Evolutionary conservation across 371 early-diverging fungal genomes (phyloP), one percentile per base, ranked within the genome.

Genomic region (Syncephalastrum contaminatum): DNA sequence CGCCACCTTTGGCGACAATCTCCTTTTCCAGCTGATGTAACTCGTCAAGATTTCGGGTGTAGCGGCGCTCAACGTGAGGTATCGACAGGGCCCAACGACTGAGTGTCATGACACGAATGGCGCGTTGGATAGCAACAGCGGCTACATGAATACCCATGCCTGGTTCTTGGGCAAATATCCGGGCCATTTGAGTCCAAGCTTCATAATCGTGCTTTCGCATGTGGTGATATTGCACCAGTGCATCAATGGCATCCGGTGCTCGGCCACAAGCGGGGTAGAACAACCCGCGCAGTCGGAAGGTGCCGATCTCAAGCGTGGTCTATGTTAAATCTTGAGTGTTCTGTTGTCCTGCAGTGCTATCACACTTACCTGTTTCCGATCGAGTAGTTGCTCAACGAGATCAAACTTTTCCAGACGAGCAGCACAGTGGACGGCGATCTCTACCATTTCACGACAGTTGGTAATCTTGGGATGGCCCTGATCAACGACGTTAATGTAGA

Each of bases 361-460:
- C 39, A 30, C 1, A 39, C 60, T 57, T 62, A 72, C 75, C 44
- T 67, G 59, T 48, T 68, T 70, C 7, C 57, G 51, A 42, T 69
- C 63, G n/a, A 72, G 36, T 16, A 72, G 41, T 36, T 70, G 40
- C 18, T 69, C 62, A 2, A 70, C 54, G 4, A 70, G 19, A 54
- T 70, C 73, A 12, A 66, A 45, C 14, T 53, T 52, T 4, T 58
- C 59, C 12, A 69, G 25, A 45, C 64, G 65, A 12, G 62, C 67
- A 2, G 75, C 75, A 54, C 73, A 67, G 20, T 72, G 71, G 39
- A 69, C 64, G 0, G 70, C 78, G 41, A 72, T 72, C 25, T 77
- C 78, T 13, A 53, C 52, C 45, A 74, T 67, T 56, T 77, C 78
- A 30, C 68, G 65, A 7, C 69, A 66, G 10, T 64, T 64, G 4